These are phyloP conservation scores for Metarhizium humberi DNA, from an alignment of 2,329 filamentous ascomycete genomes.

Conservation along the genomic window DNA sequence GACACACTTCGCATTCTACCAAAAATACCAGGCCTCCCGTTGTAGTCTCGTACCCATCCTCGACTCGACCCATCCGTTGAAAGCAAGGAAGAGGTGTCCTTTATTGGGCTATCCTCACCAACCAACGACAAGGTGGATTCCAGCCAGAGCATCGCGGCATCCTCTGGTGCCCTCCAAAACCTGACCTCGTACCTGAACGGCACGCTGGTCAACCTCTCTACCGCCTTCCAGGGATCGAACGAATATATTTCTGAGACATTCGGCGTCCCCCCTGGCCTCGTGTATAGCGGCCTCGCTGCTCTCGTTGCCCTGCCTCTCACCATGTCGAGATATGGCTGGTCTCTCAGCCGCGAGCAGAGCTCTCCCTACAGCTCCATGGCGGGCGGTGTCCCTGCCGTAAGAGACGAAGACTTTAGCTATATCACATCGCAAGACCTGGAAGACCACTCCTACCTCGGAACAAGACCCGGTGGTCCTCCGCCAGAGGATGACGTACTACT, in stretches of 20 bases:
- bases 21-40: background rate
- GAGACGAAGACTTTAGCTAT: conserved; percentile 71
- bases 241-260: conserved; percentile 41
- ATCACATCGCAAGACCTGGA: conserved; percentile 70
- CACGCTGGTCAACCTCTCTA: conserved; percentile 38
- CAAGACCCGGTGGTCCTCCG: background rate
- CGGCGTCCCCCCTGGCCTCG: conserved; percentile 37
- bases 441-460: conserved; percentile 20
- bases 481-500: conserved; percentile 61
- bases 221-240: conserved; percentile 37
- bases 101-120: conserved; percentile 23
- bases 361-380: conserved; percentile 43
- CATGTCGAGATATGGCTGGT: conserved; percentile 48
- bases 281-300: conserved; percentile 42
- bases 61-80: background rate
- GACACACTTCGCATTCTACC: background rate
- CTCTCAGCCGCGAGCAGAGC: conserved; percentile 32
- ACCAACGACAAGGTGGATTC: conserved; percentile 53
- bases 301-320: conserved; percentile 39
- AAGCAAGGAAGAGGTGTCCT: conserved; percentile 21
- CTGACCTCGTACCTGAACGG: conserved; percentile 49
- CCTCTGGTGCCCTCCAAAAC: conserved; percentile 54
- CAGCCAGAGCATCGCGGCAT: conserved; percentile 46
- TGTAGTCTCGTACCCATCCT: background rate
- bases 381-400: conserved; percentile 50